Percentiles rank a stretch among this genome's conserved stretches.
Conservation (phyloP, 306 rosid species). For the Vigna angularis region DNA sequence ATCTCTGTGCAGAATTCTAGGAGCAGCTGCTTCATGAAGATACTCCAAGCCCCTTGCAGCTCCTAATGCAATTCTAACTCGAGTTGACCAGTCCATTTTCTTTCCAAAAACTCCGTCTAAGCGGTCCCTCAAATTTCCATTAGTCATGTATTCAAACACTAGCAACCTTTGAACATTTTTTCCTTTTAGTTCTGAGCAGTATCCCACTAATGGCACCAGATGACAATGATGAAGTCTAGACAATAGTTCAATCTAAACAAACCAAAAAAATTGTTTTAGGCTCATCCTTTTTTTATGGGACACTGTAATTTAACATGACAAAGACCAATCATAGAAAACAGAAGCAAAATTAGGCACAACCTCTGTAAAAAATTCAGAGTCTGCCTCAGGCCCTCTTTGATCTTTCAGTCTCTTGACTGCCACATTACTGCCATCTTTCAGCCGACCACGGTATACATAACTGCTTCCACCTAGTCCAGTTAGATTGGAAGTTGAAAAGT, state of each 20-base stretch:
- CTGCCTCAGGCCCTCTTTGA: constrained; percentile 75
- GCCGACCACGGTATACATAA: constrained; percentile 81
- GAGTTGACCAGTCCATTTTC: constrained; percentile 73
- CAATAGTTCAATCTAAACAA: constrained; percentile 82
- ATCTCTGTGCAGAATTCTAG: constrained; percentile 93
- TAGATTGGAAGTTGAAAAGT: constrained; percentile 77
- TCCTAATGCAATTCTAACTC: constrained; percentile 92
- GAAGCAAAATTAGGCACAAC: constrained; percentile 53
- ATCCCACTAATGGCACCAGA: constrained; percentile 90
- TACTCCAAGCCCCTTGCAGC: constrained; percentile 98
- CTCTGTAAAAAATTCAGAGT: constrained; percentile 77
- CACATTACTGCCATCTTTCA: constrained; percentile 70
- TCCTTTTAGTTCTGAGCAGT: constrained; percentile 83
- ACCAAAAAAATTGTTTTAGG: constrained; percentile 8
- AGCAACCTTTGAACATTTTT: constrained; percentile 79
- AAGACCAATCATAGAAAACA: constrained; percentile 38
- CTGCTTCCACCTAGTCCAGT: constrained; percentile 94
- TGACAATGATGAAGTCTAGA: constrained; percentile 95
- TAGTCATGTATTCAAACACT: constrained; percentile 81
- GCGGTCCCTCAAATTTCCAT: constrained; percentile 89
- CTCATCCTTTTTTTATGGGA: background rate
- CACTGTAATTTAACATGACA: constrained; percentile 13
- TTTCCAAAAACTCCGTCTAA: constrained; percentile 71
- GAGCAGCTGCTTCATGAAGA: constrained; percentile 99
- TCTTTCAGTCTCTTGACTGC: constrained; percentile 80